Base-by-base conservation (phyloP, 805 yeast genomes). In the Myxozyma geophila region DNA sequence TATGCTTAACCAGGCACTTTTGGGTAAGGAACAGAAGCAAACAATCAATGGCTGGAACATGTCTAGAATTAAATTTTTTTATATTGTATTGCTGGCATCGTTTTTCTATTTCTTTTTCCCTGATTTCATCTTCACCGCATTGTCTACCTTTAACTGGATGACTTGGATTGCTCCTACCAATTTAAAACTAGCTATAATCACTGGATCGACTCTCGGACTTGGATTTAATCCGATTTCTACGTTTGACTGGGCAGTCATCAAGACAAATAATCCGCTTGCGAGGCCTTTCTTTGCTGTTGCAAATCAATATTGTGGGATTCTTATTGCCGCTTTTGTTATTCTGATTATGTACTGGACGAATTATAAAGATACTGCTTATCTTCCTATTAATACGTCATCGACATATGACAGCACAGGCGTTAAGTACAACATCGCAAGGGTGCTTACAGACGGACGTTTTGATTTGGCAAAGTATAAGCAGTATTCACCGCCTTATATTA, bases 121-220 rank as follows among this genome's bases (percentile, higher is more conserved):
- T 17, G 86, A 84, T 52, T 86, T 77, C 72, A 76, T 87, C 47
- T 83, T 85, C 74, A 80, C 81, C 28, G 88, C 85, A 15, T 75
- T 88, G 62, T 81, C 88, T 0, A 78, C 80, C 67, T 85, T 88
- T 71, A 70, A 76, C 23, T 85, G 87, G 80, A 82, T 85, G 44
- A 80, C 87, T 19, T 87, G 92, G 90, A 85, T 85, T 56, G 79
- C 78, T 37, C 82, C 83, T 19, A 74, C 83, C 48, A 84, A 84
- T 72, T 81, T 82, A 55, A 79, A 81, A 15, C 80, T 87, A 28
- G 86, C 85, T 68, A 88, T 85, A 71, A 76, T 88, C 21, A 87
- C 87, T 68, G 93, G 93, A 58, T 79, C 83, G 8, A 67, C 76
- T 8, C 75, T 83, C 9, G 92, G 92, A n/a, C 75, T 87, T 60